Evolutionary conservation across 306 rosid genomes (phyloP).

Genomic region (Oemleria cerasiformis): DNA sequence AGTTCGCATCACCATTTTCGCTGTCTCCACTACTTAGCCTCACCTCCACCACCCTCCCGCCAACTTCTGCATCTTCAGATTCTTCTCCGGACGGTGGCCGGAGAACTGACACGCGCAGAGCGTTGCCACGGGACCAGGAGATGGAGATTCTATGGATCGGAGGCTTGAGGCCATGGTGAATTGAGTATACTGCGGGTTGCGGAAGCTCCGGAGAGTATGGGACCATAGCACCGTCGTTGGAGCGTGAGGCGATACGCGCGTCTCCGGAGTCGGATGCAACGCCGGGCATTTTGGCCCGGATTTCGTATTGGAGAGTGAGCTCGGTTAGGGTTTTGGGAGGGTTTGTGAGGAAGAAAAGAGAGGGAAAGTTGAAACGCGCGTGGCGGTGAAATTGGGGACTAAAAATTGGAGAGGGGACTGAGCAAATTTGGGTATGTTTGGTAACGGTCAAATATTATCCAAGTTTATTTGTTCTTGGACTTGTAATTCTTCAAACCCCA

Average conservation of each 20-base stretch:
- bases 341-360: constrained; percentile 8
- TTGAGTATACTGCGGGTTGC: constrained; percentile 41
- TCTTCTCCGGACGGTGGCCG: constrained; percentile 17
- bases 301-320: neutral
- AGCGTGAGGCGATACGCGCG: neutral
- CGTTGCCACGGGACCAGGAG: constrained; percentile 83
- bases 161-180: constrained; percentile 60
- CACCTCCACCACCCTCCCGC: constrained; percentile 73
- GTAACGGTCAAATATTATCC: neutral
- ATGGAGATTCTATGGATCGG: constrained; percentile 67
- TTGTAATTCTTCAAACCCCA: too few relatives aligned
- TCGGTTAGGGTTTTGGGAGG: constrained; percentile 37
- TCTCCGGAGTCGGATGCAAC: constrained; percentile 34
- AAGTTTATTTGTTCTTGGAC: too few relatives aligned
- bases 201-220: constrained; percentile 35
- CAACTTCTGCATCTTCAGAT: constrained; percentile 30
- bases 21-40: constrained; percentile 57
- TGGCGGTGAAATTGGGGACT: neutral
- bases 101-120: constrained; percentile 72
- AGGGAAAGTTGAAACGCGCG: neutral
- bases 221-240: constrained; percentile 40
- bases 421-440: neutral
- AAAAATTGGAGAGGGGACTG: neutral
- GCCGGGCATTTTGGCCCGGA: constrained; percentile 38
- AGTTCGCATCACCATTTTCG: constrained; percentile 49